phyloP scores from a whole-genome alignment of 768 basidiomycete genomes.

The Mycena kentingensis region DNA sequence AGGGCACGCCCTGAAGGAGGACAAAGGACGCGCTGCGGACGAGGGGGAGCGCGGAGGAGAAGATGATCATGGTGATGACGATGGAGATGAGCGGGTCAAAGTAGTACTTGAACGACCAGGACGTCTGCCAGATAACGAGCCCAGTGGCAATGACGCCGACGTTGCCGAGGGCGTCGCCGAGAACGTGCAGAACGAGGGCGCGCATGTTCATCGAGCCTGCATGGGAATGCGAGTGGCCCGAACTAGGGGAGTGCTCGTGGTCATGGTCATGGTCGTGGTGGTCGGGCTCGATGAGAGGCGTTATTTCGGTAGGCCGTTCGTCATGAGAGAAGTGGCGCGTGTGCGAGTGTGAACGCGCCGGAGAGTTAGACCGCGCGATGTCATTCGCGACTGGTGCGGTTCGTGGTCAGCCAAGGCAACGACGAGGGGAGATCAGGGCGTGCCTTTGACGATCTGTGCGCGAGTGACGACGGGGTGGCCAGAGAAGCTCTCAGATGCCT shows the following conservation, averaged over 20 bases:
- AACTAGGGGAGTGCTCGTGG: conserved; percentile 27
- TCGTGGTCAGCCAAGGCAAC: conserved; percentile 68
- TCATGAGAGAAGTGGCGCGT: conserved; percentile 30
- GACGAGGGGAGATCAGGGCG: conserved; percentile 55
- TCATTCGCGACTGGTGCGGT: conserved; percentile 83
- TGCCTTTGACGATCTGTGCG: conserved; percentile 32
- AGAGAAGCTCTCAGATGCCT: conserved; percentile 1
- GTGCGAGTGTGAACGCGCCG: conserved; percentile 35
- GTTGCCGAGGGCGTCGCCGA: conserved; percentile 97
- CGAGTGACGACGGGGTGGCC: conserved; percentile 18
- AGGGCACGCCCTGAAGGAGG: conserved; percentile 90
- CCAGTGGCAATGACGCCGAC: conserved; percentile 97
- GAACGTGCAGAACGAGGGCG: conserved; percentile 90
- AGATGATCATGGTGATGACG: conserved; percentile 94
- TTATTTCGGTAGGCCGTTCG: conserved; percentile 39
- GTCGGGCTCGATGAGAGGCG: conserved; percentile 41
- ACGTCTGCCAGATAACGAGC: conserved; percentile 88
- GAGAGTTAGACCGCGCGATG: conserved; percentile 60
- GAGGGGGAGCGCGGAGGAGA: conserved; percentile 91
- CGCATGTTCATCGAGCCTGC: conserved; percentile 95
- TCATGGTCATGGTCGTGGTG: conserved; percentile 17
- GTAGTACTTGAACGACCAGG: conserved; percentile 85
- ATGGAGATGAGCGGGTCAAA: conserved; percentile 93
- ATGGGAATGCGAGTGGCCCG: conserved; percentile 45
- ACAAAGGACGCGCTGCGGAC: conserved; percentile 93